Percentiles rank a stretch among this genome's conserved stretches.
Conservation (phyloP, 2,329 filamentous ascomycete species). For the Fusarium abutilonis region DNA sequence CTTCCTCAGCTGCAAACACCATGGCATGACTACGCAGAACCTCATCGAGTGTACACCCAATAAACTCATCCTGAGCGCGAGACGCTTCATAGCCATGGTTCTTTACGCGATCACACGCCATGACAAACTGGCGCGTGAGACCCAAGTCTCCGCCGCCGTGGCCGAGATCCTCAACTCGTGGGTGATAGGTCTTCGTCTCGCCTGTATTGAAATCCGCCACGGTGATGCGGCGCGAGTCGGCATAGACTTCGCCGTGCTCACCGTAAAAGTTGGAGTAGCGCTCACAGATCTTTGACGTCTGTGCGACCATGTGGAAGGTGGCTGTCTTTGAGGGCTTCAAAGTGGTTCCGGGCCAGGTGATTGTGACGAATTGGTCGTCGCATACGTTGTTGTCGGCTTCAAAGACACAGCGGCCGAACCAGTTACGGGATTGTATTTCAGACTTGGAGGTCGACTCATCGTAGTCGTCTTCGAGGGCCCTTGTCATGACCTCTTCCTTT, state of each 20-base stretch:
- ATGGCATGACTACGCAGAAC: conserved; percentile 88
- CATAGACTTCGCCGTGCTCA: conserved; percentile 83
- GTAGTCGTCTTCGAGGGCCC: conserved; percentile 63
- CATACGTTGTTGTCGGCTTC: conserved; percentile 93
- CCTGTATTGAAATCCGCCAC: conserved; percentile 68
- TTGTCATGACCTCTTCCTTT: conserved; percentile 54
- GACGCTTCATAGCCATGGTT: conserved; percentile 71
- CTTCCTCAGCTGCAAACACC: conserved; percentile 94
- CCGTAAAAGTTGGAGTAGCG: conserved; percentile 89
- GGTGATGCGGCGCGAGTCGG: conserved; percentile 81
- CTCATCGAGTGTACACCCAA: conserved; percentile 88
- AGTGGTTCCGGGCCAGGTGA: conserved; percentile 80
- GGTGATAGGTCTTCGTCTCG: conserved; percentile 45
- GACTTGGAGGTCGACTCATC: conserved; percentile 58
- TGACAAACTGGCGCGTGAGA: conserved; percentile 82
- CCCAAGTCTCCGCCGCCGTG: conserved; percentile 59
- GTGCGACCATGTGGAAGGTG: conserved; percentile 92
- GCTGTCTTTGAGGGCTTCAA: conserved; percentile 79
- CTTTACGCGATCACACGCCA: conserved; percentile 83
- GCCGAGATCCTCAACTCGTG: conserved; percentile 50
- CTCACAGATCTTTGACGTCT: conserved; percentile 86
- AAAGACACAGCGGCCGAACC: conserved; percentile 96
- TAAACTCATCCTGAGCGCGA: conserved; percentile 76
- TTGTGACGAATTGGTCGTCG: conserved; percentile 90
- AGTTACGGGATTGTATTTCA: conserved; percentile 65